Percentiles rank a stretch among this genome's conserved stretches.
Evolutionary conservation across 2,329 filamentous ascomycete species (phyloP).

Genomic region (Cladosporium velox): DNA sequence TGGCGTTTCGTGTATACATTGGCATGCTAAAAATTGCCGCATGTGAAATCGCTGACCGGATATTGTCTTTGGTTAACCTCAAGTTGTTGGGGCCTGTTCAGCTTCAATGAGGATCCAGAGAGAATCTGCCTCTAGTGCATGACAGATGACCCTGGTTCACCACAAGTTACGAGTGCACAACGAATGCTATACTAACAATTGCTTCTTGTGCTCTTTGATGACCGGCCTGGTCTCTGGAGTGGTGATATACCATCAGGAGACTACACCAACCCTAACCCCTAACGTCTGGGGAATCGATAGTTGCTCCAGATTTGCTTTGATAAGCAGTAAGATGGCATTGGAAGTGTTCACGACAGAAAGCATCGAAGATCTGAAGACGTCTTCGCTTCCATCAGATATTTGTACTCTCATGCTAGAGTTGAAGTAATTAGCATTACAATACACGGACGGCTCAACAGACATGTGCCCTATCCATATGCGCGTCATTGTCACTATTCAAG

Average conservation of each 20-base stretch:
- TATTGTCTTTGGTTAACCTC: no score
- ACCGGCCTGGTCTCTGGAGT: not conserved
- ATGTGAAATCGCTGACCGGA: not conserved
- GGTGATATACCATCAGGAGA: not conserved
- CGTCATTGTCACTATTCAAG: not conserved
- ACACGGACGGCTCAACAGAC: not conserved
- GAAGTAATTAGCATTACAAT: not conserved
- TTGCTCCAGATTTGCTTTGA: not conserved
- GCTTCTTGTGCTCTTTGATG: not conserved
- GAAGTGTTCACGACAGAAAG: not conserved
- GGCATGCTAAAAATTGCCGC: not conserved
- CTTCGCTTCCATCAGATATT: not conserved
- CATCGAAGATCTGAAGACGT: not conserved
- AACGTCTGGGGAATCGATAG: not conserved
- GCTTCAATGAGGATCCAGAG: not conserved
- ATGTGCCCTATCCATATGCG: not conserved
- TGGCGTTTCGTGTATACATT: not conserved
- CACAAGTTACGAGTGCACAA: not conserved
- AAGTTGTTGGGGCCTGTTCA: not conserved
- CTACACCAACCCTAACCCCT: not conserved
- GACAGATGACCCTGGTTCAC: not conserved
- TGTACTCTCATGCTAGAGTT: not conserved
- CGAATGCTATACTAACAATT: not conserved
- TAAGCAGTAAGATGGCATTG: not conserved
- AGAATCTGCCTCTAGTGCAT: not conserved